Evolutionary conservation across 768 basidiomycete genomes (phyloP), one percentile per base, ranked within the genome.

Genomic region (Russula brevipes): DNA sequence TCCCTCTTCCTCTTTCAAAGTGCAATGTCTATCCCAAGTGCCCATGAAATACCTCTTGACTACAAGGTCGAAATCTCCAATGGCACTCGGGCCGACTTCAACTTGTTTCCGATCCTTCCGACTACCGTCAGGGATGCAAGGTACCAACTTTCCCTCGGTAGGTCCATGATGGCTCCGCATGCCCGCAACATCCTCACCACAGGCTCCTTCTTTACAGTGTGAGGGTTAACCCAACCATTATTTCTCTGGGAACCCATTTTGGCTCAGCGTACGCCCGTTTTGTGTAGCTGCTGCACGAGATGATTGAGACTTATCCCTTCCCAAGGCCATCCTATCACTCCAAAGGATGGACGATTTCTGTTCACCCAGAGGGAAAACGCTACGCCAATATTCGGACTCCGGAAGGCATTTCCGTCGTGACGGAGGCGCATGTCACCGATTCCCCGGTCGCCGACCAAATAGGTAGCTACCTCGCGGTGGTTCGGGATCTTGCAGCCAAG

Each of bases 331-430:
- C 57, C 1, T 63, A 63, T 36, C 45, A n/a, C 24, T 42, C 62
- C 44, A 30, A 31, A 30, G 31, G 39, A 3, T 63, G 62, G 62
- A 59, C 39, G 1, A 19, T 49, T 2, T 59, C 62, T 3, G 2
- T 47, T 47, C 62, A 63, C 6, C 52, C 62, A 24, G 62, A 63
- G 33, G 62, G 62, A 11, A 63, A 54, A 19, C 38, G 46, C 17
- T 63, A 63, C 6, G 38, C 57, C 0, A 38, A 59, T 17, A 36
- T 31, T n/a, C n/a, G 8, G 5, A 36, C 10, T 3, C 38, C 54
- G 10, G 19, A 14, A 2, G 61, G 61, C 4, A 17, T 63, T 1
- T 59, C 57, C 30, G 24, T 24, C 24, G 24, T 24, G 1, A 24
- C 24, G 24, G 24, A 24, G 24, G 24, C 24, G 24, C 24, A 14